These are phyloP conservation scores for Somion occarium DNA, from an alignment of 1,284 basidiomycete genomes.

Conservation along the genomic window DNA sequence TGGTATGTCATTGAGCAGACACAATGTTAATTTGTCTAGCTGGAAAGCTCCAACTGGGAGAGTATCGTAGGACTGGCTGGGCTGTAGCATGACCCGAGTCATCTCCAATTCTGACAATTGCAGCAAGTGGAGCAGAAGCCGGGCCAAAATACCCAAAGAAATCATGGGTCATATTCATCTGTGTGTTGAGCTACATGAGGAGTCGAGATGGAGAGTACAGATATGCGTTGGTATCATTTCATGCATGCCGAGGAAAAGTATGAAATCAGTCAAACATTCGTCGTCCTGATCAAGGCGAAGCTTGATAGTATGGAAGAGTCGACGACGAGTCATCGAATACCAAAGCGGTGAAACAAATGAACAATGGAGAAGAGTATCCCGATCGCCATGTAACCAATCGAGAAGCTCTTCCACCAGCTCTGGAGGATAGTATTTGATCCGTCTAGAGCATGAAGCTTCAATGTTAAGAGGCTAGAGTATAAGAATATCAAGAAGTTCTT, in stretches of 20 bases:
- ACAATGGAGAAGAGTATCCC: neutral
- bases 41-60: neutral
- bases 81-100: neutral
- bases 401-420: neutral
- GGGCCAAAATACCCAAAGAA: neutral
- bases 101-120: neutral
- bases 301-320: neutral
- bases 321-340: neutral
- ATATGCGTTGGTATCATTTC: neutral
- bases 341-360: neutral
- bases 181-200: too few relatives aligned
- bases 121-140: neutral
- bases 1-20: neutral
- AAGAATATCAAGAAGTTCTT: too few relatives aligned
- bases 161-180: neutral
- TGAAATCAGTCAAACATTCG: neutral
- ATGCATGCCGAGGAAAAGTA: neutral
- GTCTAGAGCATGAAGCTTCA: too few relatives aligned
- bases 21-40: neutral
- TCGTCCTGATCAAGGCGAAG: neutral
- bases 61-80: neutral
- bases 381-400: neutral
- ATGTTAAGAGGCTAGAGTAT: too few relatives aligned
- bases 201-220: neutral
- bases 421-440: too few relatives aligned